Evolutionary conservation across 2,329 filamentous ascomycete species (phyloP), one percentile per base, ranked within the genome.

Genomic region (Nemania sp.): DNA sequence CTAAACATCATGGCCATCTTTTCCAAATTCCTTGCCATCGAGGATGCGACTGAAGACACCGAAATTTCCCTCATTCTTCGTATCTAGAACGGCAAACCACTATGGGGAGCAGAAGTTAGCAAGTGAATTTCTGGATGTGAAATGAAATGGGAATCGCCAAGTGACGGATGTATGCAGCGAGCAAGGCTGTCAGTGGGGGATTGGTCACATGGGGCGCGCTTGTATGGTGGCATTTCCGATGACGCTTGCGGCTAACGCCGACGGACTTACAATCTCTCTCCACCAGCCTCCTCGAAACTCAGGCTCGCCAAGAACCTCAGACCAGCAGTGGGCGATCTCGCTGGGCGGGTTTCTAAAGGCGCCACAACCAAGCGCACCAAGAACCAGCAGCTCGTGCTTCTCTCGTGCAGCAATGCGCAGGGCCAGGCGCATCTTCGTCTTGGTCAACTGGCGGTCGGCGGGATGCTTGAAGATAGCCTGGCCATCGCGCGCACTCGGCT

Each of bases 291-390:
- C 82, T 33, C 69, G 62, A 59, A 88, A 88, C 70, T 90, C 86
- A 0, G 57, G 31, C 64, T 89, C 84, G 24, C 65, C 52, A 49
- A 89, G 70, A 28, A 88, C 83, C 62, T 84, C 79, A 23, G 73
- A 66, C 77, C 86, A 90, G 61, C 84, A 85, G 28, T 71, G 54
- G 2, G 82, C 85, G n/a, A 90, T 81, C 56, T 84, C 82, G 26
- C 73, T 69, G 0, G 76, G 75, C 7, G 87, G 87, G 65, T 89
- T 88, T 0, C 61, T 62, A 66, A 88, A 89, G 0, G 80, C 84
- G 3, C 86, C 87, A 61, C 86, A 90, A 0, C 87, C 87, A 44
- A 90, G 65, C 0, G 87, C 86, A 0, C 87, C 86, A 1, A 91
- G 74, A 5, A 90, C 81, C 7, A 90, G 69, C 60, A 78, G 74